phyloP scores from a whole-genome alignment of 129 eudicot genomes.

The Sambucus nigra region DNA sequence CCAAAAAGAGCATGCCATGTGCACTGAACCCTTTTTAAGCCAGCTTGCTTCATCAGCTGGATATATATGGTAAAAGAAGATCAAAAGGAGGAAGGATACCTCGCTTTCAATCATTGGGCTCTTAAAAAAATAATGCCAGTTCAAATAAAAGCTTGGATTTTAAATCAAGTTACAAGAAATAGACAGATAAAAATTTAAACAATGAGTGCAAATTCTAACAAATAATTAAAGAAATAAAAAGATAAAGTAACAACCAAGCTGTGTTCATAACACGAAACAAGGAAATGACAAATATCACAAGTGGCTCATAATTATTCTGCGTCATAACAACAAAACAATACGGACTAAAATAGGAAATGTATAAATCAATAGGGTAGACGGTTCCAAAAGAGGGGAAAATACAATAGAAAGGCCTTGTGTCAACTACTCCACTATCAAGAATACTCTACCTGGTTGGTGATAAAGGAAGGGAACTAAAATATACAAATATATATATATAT shows the following conservation, averaged over 20 bases:
- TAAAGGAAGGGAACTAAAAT: too few relatives aligned
- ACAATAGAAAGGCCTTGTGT: background rate
- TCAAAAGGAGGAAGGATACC: conserved; percentile 7
- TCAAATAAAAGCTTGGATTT: conserved; percentile 16
- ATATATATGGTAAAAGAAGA: conserved; percentile 7
- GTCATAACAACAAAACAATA: conserved; percentile 21
- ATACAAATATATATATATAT: too few relatives aligned
- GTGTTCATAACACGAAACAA: conserved; percentile 3
- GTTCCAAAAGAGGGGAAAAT: background rate
- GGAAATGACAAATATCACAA: conserved; percentile 15
- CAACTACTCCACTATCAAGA: background rate
- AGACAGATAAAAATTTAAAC: conserved; percentile 23
- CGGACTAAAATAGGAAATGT: background rate
- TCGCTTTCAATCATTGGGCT: conserved; percentile 22
- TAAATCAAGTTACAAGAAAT: conserved; percentile 13
- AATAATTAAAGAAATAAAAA: conserved; percentile 12
- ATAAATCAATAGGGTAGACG: background rate
- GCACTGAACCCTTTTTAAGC: background rate
- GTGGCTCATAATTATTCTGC: conserved; percentile 22
- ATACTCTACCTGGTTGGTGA: background rate
- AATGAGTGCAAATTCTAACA: conserved; percentile 35
- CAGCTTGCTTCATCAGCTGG: conserved; percentile 13
- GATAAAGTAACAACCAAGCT: conserved; percentile 1
- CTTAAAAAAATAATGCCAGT: conserved; percentile 16
- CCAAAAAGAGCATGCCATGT: background rate